A percentile compares a stretch with the other conserved stretches of the same genome.
phyloP scores from a whole-genome alignment of 2,329 filamentous ascomycete genomes.

The Ceratocystis variospora region DNA sequence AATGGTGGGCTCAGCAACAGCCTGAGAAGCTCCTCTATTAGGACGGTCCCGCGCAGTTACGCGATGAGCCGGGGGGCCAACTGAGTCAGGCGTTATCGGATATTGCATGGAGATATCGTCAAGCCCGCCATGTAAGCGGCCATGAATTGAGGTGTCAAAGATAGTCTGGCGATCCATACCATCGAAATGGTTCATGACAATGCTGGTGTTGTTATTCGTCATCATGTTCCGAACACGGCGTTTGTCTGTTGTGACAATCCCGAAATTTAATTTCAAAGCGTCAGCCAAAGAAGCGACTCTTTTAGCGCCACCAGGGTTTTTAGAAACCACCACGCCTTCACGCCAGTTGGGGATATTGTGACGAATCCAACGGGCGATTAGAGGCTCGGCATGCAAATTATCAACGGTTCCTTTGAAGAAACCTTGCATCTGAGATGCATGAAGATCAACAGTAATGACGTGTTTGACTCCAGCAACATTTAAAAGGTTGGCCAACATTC shows the following conservation, averaged over 20 bases:
- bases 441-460: conserved; percentile 92
- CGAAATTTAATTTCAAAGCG: conserved; percentile 92
- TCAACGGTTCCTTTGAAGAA: conserved; percentile 98
- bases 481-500: conserved; percentile 92
- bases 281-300: conserved; percentile 91
- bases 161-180: conserved; percentile 37
- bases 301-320: conserved; percentile 95
- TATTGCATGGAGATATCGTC: conserved; percentile 13
- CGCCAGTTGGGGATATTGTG: conserved; percentile 77
- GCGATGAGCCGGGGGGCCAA: conserved; percentile 17
- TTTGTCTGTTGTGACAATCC: conserved; percentile 80
- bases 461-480: conserved; percentile 90
- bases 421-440: conserved; percentile 97
- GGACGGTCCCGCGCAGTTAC: conserved; percentile 5
- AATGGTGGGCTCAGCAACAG: conserved; percentile 11
- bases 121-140: conserved; percentile 18
- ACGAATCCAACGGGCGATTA: conserved; percentile 91
- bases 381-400: conserved; percentile 88
- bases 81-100: not conserved
- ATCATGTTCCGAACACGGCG: conserved; percentile 52
- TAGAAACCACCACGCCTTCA: conserved; percentile 90
- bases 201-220: conserved; percentile 68
- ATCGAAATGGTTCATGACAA: conserved; percentile 58
- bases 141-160: conserved; percentile 25
- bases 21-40: conserved; percentile 7